Evolutionary conservation across 176 grass and related monocot genomes (phyloP).

Genomic region (Metroxylon sagu): DNA sequence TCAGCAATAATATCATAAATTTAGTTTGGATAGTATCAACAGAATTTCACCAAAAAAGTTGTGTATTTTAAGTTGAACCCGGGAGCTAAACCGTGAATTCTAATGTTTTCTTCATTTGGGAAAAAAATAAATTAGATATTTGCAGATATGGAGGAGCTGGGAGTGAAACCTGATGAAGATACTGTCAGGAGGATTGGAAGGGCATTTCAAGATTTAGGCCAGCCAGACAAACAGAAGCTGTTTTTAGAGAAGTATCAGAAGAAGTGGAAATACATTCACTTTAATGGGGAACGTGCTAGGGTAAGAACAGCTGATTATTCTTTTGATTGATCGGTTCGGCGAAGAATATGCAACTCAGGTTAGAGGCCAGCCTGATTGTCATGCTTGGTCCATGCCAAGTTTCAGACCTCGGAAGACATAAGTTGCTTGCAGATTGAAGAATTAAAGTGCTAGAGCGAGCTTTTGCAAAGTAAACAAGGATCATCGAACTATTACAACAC

Average conservation of each 20-base stretch:
- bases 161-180: constrained; percentile 70
- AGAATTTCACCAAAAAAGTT: neutral
- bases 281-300: constrained; percentile 54
- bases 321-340: neutral
- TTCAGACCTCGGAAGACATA: too few relatives aligned
- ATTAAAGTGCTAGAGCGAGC: too few relatives aligned
- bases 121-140: constrained; percentile 54
- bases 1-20: too few relatives aligned
- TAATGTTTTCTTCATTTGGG: neutral
- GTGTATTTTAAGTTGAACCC: neutral
- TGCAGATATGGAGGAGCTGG: constrained; percentile 71
- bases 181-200: constrained; percentile 67
- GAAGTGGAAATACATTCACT: constrained; percentile 76
- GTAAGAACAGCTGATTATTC: constrained; percentile 30
- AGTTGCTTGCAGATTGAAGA: too few relatives aligned
- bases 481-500: too few relatives aligned
- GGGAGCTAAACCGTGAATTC: constrained; percentile 3
- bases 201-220: constrained; percentile 42
- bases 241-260: constrained; percentile 61
- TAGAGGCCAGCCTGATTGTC: too few relatives aligned
- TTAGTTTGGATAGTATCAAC: too few relatives aligned
- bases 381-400: too few relatives aligned
- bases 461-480: too few relatives aligned
- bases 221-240: constrained; percentile 53
- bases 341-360: too few relatives aligned